phyloP scores from a whole-genome alignment of 768 basidiomycete genomes.

The Lentinula edodes region DNA sequence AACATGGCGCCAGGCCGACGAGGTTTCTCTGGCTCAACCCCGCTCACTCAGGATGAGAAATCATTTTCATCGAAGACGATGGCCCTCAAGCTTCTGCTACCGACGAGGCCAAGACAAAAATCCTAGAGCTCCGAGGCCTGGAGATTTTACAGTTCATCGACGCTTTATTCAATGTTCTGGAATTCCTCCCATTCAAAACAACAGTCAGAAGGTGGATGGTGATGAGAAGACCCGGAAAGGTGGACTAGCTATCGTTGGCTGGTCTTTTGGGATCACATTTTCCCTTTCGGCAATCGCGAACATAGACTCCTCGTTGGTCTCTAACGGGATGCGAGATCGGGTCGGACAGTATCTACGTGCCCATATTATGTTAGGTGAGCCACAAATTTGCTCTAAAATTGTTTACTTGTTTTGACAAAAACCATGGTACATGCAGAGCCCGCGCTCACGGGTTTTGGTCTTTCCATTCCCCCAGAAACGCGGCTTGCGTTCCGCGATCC shows the following conservation, averaged over 20 bases:
- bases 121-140: slow-evolving; percentile 25
- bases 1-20: slow-evolving; percentile 29
- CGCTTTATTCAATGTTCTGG: slow-evolving; percentile 21
- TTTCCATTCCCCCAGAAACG: slow-evolving; percentile 14
- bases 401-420: neutral
- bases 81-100: too few species aligned
- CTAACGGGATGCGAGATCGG: slow-evolving; percentile 10
- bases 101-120: too few species aligned
- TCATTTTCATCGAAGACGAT: too few species aligned
- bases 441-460: slow-evolving; percentile 20
- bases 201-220: neutral
- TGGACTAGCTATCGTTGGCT: slow-evolving; percentile 26
- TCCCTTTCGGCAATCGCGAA: slow-evolving; percentile 18
- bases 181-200: slow-evolving; percentile 19
- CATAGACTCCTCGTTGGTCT: slow-evolving; percentile 12
- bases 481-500: slow-evolving; percentile 21
- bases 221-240: slow-evolving; percentile 13
- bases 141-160: slow-evolving; percentile 29
- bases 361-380: too few species aligned
- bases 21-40: too few species aligned
- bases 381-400: neutral
- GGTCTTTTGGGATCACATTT: slow-evolving; percentile 26
- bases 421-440: slow-evolving; percentile 15
- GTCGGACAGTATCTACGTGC: slow-evolving; percentile 17
- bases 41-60: too few species aligned